Conservation (phyloP, 2,329 filamentous ascomycete species). For the Pseudogymnoascus sp. region DNA sequence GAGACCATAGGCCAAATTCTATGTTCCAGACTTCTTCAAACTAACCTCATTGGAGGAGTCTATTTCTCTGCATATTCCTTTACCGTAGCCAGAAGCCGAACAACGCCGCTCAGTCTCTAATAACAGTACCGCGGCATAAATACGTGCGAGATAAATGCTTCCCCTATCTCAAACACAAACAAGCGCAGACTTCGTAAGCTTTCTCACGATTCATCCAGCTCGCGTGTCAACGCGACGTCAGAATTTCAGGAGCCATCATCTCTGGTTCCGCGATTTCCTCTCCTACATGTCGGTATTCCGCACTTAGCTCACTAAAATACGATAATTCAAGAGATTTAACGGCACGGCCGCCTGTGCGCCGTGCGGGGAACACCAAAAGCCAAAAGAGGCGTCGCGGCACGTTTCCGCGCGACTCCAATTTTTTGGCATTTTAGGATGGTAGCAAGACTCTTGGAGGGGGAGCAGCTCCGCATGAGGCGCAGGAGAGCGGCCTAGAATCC, state of each 20-base stretch:
- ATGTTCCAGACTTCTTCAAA: background rate
- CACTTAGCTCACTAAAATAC: background rate
- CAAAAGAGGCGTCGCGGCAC: background rate
- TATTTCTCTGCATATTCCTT: background rate
- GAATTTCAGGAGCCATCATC: background rate
- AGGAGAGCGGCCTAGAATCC: background rate
- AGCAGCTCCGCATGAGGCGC: background rate
- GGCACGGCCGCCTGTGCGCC: background rate
- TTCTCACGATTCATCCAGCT: background rate
- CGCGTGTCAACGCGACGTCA: background rate
- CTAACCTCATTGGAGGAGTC: background rate
- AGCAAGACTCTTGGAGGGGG: background rate
- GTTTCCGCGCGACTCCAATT: background rate
- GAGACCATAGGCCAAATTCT: background rate
- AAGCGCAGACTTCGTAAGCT: background rate
- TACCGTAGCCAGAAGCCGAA: background rate
- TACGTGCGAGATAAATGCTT: background rate
- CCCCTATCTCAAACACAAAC: background rate
- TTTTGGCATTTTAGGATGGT: background rate
- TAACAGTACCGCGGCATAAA: background rate
- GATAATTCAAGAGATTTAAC: background rate
- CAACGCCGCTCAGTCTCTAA: background rate
- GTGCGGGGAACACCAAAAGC: background rate
- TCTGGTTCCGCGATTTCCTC: background rate
- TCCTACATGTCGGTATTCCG: background rate